Percentiles rank a stretch among this genome's conserved stretches.
Conservation (phyloP, 106 monocot species). For the Alisma plantagoaquatica region DNA sequence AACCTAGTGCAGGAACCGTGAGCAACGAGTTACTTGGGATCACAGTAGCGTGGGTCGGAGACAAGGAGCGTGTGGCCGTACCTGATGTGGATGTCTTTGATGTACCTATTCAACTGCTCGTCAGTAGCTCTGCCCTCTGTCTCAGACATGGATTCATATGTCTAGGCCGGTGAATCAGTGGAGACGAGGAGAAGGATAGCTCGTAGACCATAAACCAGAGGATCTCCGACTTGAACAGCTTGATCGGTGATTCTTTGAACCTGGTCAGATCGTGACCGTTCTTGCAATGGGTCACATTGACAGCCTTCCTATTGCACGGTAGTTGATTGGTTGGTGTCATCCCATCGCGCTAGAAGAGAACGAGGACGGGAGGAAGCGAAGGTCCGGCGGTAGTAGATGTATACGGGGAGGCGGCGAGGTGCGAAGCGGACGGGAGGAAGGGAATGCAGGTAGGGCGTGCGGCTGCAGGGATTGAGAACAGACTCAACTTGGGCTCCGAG, state of each 20-base stretch:
- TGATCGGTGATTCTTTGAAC: constrained; percentile 13
- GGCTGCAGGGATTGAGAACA: too few relatives aligned
- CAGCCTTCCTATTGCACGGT: constrained; percentile 14
- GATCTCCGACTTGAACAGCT: constrained; percentile 15
- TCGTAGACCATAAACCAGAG: constrained; percentile 17
- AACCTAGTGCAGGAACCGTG: too few relatives aligned
- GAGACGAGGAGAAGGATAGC: constrained; percentile 17
- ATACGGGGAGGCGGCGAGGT: too few relatives aligned
- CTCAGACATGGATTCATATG: constrained; percentile 17
- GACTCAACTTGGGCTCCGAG: too few relatives aligned
- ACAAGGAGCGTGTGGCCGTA: constrained; percentile 11
- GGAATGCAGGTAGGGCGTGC: too few relatives aligned
- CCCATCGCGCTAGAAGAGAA: too few relatives aligned
- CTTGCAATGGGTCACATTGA: constrained; percentile 16
- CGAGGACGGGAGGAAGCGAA: constrained; percentile 5
- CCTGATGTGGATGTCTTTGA: constrained; percentile 14
- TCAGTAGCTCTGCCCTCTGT: constrained; percentile 13
- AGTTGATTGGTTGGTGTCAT: too few relatives aligned
- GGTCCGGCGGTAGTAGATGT: too few relatives aligned
- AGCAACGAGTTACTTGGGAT: constrained; percentile 16
- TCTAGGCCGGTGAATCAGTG: constrained; percentile 15
- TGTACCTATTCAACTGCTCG: constrained; percentile 17
- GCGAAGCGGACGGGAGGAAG: too few relatives aligned
- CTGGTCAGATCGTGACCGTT: constrained; percentile 13
- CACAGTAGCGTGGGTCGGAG: constrained; percentile 10